These are phyloP conservation scores for Candida ponderosae DNA, from an alignment of 805 yeast species.

Conservation along the genomic window DNA sequence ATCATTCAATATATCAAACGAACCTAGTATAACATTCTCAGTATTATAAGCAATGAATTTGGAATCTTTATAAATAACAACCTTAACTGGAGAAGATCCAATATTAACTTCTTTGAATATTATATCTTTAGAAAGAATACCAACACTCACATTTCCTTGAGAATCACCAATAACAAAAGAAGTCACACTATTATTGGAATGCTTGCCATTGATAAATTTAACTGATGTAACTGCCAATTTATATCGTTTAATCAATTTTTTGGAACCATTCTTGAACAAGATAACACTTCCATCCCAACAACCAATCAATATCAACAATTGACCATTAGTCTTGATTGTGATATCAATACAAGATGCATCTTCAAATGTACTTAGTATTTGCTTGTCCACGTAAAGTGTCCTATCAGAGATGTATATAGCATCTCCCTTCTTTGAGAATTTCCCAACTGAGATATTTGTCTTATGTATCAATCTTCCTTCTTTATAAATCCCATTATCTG, in stretches of 20 bases:
- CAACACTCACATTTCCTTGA: constrained; percentile 12
- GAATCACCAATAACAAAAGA: constrained; percentile 15
- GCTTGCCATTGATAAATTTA: constrained; percentile 7
- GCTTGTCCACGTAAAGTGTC: neutral
- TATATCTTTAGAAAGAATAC: neutral
- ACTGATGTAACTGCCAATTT: constrained; percentile 11
- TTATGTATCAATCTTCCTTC: constrained; percentile 3
- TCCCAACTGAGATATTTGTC: constrained; percentile 2
- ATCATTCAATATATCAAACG: neutral
- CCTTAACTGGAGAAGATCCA: constrained; percentile 17
- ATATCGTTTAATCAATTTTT: constrained; percentile 1
- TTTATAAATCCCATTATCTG: constrained; percentile 14
- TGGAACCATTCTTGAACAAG: constrained; percentile 4
- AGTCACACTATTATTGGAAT: neutral
- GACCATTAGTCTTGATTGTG: neutral
- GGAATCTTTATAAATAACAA: constrained; percentile 5
- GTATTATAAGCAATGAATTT: constrained; percentile 10
- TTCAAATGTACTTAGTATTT: constrained; percentile 2
- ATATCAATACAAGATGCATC: constrained; percentile 11
- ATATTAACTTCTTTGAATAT: constrained; percentile 3
- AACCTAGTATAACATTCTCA: constrained; percentile 10
- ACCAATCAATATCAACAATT: constrained; percentile 9
- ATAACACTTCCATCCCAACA: constrained; percentile 16
- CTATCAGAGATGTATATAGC: neutral
- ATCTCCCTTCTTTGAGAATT: neutral